Conservation (phyloP, 1,139 yeast species). For the Sporopachydermia cereana region DNA sequence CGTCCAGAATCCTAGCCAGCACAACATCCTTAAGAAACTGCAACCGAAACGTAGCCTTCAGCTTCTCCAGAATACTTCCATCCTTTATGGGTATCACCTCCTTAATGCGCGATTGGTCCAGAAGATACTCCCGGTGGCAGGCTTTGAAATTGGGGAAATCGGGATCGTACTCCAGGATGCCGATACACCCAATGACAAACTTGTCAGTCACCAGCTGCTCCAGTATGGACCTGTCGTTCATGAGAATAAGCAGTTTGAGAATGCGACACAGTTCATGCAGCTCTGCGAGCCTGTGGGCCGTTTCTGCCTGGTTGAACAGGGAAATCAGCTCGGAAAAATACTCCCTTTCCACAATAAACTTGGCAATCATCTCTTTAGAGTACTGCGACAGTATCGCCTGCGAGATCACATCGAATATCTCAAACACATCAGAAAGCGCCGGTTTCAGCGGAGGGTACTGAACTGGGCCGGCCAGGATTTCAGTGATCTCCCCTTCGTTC, state of each 20-base stretch:
- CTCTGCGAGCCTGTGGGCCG: slow-evolving; percentile 33
- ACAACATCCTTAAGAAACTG: slow-evolving; percentile 82
- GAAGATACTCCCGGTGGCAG: slow-evolving; percentile 57
- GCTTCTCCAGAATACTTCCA: slow-evolving; percentile 37
- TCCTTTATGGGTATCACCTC: slow-evolving; percentile 58
- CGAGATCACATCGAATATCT: slow-evolving; percentile 39
- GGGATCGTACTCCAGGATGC: slow-evolving; percentile 87
- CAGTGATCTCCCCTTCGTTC: slow-evolving; percentile 43
- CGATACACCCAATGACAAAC: slow-evolving; percentile 51
- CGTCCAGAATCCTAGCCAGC: slow-evolving; percentile 71
- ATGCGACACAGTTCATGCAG: slow-evolving; percentile 63
- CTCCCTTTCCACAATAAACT: slow-evolving; percentile 35
- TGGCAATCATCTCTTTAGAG: slow-evolving; percentile 41
- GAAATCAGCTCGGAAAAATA: slow-evolving; percentile 43
- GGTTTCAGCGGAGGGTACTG: slow-evolving; percentile 48
- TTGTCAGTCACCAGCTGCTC: slow-evolving; percentile 58
- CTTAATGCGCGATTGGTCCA: slow-evolving; percentile 49
- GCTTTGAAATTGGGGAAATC: slow-evolving; percentile 73
- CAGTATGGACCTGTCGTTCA: slow-evolving; percentile 58
- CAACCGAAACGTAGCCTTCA: slow-evolving; percentile 63
- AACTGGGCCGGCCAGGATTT: slow-evolving; percentile 72
- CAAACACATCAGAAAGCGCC: slow-evolving; percentile 33
- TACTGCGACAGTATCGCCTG: slow-evolving; percentile 48
- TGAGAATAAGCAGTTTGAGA: slow-evolving; percentile 47
- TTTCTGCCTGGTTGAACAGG: slow-evolving; percentile 47